A percentile compares a stretch with the other conserved stretches of the same genome.
Conservation (phyloP, 768 basidiomycete genomes). For the Saitozyma podzolica region DNA sequence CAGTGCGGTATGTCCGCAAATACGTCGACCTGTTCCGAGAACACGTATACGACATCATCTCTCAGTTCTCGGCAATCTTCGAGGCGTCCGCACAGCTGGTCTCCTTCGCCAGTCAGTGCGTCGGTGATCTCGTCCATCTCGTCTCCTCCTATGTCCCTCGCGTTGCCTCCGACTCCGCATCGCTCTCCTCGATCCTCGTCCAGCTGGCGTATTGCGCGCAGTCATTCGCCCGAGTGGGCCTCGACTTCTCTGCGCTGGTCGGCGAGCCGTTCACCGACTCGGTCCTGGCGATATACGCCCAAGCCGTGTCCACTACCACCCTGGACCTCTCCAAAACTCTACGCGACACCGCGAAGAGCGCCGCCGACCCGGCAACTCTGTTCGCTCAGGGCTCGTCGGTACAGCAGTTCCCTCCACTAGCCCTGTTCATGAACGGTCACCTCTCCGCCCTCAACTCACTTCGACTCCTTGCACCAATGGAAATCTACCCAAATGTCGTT, state of each 20-base stretch:
- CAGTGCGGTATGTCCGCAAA: slow-evolving; percentile 74
- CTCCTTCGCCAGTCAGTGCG: slow-evolving; percentile 61
- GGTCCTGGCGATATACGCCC: slow-evolving; percentile 51
- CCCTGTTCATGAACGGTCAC: slow-evolving; percentile 69
- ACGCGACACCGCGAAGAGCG: slow-evolving; percentile 4
- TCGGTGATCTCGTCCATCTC: slow-evolving; percentile 47
- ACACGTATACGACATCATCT: slow-evolving; percentile 85
- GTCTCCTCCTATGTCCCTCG: slow-evolving; percentile 63
- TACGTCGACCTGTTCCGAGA: slow-evolving; percentile 91
- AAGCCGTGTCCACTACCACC: slow-evolving; percentile 50
- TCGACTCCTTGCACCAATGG: slow-evolving; percentile 73
- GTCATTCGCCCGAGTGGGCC: slow-evolving; percentile 85
- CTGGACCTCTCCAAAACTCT: slow-evolving; percentile 33
- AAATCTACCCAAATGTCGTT: slow-evolving; percentile 50
- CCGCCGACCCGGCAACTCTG: too few relatives aligned
- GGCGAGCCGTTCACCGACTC: slow-evolving; percentile 64
- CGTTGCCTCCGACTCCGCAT: slow-evolving; percentile 56
- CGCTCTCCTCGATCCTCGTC: slow-evolving; percentile 80
- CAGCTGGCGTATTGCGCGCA: slow-evolving; percentile 91
- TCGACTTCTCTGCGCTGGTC: slow-evolving; percentile 78
- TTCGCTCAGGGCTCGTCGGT: slow-evolving; percentile 14
- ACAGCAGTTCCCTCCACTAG: slow-evolving; percentile 73
- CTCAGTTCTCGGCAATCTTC: slow-evolving; percentile 86
- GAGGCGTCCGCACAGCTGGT: slow-evolving; percentile 65
- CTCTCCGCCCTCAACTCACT: slow-evolving; percentile 74